Evolutionary conservation across 352 stramenopile species (phyloP), one percentile per base, ranked within the genome.

Genomic region (Phytopythium boreale): DNA sequence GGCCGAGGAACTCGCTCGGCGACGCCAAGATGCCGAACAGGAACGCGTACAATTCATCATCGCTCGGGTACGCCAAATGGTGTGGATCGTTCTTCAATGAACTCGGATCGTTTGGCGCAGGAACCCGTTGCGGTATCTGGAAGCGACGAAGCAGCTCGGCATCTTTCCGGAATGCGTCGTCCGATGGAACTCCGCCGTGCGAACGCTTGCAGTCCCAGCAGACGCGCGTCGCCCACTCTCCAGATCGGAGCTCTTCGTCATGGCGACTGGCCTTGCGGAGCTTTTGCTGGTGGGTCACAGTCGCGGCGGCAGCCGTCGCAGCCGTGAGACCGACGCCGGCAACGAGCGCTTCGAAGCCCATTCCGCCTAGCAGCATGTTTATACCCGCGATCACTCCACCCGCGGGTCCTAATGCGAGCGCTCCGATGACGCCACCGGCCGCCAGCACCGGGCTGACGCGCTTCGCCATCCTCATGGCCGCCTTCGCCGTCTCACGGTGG

Each of bases 171-270:
- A 80, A 89, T 2, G 66, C 63, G 5, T 83, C 78, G 56, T 90
- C 82, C 11, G 79, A 85, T 4, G 70, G 66, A 0, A 65, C 69
- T 2, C 66, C 75, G 24, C 67, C 57, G 51, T 79, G 82, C n/a
- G 61, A 65, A 44, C 82, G 75, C 59, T 87, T 87, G 67, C 78
- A 83, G 26, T 79, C 73, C 79, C 82, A 89, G 68, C 82, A 90
- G 34, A 90, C 85, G 57, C 86, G 66, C 72, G 86, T 90, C 4
- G 82, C 82, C 82, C 82, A 90, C 39, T 79, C 76, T 1, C 78
- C 79, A 6, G 74, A 79, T 46, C 79, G 69, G 39, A 87, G 43
- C 46, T 71, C 56, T 53, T 90, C 79, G 14, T 78, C 68, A 22
- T 60, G 64, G 1, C 70, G 63, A 56, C 79, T 70, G 0, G 69